phyloP scores from a whole-genome alignment of 1,284 basidiomycete genomes.

The Ustilago trichophora region DNA sequence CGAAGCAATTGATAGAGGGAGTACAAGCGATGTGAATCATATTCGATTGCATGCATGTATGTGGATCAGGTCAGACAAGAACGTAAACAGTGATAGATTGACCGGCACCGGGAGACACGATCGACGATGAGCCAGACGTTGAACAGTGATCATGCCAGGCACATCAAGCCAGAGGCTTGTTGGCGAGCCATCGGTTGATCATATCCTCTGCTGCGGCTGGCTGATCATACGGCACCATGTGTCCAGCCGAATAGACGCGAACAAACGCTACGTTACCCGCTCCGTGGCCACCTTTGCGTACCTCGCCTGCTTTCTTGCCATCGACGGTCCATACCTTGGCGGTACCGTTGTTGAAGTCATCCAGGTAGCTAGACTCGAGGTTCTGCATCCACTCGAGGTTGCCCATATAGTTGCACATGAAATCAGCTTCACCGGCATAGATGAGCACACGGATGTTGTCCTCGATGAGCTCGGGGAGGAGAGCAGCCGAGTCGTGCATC shows the following conservation, averaged over 20 bases:
- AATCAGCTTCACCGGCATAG: constrained; percentile 86
- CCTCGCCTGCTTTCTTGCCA: constrained; percentile 53
- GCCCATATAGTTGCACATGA: constrained; percentile 69
- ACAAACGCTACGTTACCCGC: constrained; percentile 58
- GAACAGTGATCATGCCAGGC: neutral
- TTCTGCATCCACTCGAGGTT: constrained; percentile 60
- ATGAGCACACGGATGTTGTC: constrained; percentile 80
- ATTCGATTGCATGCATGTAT: too few relatives aligned
- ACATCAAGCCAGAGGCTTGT: constrained; percentile 63
- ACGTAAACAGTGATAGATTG: too few relatives aligned
- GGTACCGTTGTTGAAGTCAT: constrained; percentile 56
- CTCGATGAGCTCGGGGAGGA: constrained; percentile 79
- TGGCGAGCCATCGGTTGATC: constrained; percentile 72
- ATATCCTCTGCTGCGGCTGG: constrained; percentile 76
- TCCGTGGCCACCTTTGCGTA: constrained; percentile 58
- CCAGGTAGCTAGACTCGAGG: constrained; percentile 53
- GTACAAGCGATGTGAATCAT: too few relatives aligned
- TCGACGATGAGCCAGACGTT: too few relatives aligned
- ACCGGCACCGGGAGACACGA: neutral
- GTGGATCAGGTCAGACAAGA: too few relatives aligned
- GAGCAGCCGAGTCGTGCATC: constrained; percentile 78
- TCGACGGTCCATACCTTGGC: constrained; percentile 41
- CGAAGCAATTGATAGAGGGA: too few relatives aligned
- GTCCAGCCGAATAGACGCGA: constrained; percentile 53
- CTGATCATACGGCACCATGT: constrained; percentile 76